Evolutionary conservation across 805 yeast species (phyloP), one percentile per base, ranked within the genome.

Genomic region (Pichia nakasei): DNA sequence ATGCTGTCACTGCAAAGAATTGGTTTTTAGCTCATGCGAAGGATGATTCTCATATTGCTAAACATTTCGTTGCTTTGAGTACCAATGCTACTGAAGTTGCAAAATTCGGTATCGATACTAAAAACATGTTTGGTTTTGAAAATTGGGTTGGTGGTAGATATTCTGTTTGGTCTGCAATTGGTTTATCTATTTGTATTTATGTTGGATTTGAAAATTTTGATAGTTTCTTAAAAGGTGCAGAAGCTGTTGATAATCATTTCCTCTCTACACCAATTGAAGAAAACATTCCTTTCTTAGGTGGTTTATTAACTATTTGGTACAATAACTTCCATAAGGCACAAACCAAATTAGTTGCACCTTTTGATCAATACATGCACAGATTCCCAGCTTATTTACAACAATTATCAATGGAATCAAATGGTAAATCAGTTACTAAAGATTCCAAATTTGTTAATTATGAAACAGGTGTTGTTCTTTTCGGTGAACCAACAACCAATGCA

Each of bases 131-230:
- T 68, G 97, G 95, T 52, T 93, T 93, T 60, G 96, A 89, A 67
- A 82, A 72, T 70, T 93, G 98, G 98, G 99, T 93, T 52, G 99
- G 99, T 62, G 99, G 99, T 64, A 84, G 99, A 69, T 93, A 93
- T 81, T 93, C 98, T n/a, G 98, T 93, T 50, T 93, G 99, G 99
- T 85, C 96, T 36, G 94, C 98, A 51, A 93, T 93, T 66, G 99
- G 99, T 50, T 78, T 93, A 57, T 85, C 96, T 24, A 91, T 93
- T 51, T 95, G 95, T 57, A 70, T 93, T 56, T 93, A 84, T 78
- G 82, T 93, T 65, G 99, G 99, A 53, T 93, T 64, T 66, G 97
- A 93, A 52, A 85, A 88, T 77, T 93, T 93, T 60, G 91, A 85
- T 52, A 76, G 76, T 48, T 87, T 93, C 78, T 75, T 93, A 60